These are phyloP conservation scores for Dryas octopetala DNA, from an alignment of 306 rosid species.

Conservation along the genomic window DNA sequence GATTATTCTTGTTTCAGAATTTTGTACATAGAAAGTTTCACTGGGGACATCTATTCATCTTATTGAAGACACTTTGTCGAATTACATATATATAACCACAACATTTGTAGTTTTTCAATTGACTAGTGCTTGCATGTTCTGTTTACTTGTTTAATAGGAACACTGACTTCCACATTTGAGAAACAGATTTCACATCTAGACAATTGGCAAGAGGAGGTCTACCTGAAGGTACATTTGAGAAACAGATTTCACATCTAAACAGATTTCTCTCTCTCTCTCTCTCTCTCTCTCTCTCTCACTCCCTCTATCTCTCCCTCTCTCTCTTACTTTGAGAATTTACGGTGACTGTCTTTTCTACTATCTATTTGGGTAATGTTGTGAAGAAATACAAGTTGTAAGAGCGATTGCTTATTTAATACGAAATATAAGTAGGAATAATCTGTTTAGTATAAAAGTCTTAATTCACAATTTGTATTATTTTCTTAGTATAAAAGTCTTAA, in stretches of 20 bases:
- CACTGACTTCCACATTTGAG: constrained; percentile 65
- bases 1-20: neutral
- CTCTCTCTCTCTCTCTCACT: constrained; percentile 5
- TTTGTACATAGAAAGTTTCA: neutral
- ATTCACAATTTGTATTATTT: too few relatives aligned
- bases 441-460: too few relatives aligned
- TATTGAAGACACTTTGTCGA: neutral
- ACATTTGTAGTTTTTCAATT: neutral
- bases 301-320: neutral
- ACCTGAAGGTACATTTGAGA: constrained; percentile 82
- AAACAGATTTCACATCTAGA: constrained; percentile 53
- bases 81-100: neutral
- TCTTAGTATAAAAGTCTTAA: too few relatives aligned
- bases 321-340: neutral
- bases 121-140: constrained; percentile 15
- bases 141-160: constrained; percentile 38
- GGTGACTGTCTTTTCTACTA: too few relatives aligned
- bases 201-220: constrained; percentile 76
- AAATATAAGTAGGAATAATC: too few relatives aligned
- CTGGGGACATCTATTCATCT: neutral
- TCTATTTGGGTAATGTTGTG: too few relatives aligned
- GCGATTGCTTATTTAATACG: too few relatives aligned
- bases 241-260: too few relatives aligned
- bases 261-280: too few relatives aligned
- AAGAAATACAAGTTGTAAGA: too few relatives aligned